Evolutionary conservation across 768 basidiomycete species (phyloP).

Genomic region (Psilocybe tampanensis): DNA sequence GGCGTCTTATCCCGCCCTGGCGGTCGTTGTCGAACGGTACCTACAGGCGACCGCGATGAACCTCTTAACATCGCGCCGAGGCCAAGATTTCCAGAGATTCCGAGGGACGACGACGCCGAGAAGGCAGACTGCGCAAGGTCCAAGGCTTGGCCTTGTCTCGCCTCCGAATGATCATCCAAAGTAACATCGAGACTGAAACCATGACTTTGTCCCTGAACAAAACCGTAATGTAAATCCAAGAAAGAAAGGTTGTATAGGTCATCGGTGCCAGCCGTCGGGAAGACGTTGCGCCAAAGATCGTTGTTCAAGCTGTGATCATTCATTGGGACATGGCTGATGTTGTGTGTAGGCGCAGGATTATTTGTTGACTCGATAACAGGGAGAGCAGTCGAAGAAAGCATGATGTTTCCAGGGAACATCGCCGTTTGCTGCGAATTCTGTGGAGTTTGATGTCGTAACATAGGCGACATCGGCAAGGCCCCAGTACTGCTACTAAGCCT

Average conservation of each 20-base stretch:
- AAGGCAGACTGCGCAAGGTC: conserved; percentile 36
- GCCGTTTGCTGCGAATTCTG: conserved; percentile 6
- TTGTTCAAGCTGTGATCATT: conserved; percentile 1
- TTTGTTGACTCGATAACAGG: not conserved
- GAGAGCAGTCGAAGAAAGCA: conserved; percentile 1
- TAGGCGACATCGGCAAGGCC: conserved; percentile 7
- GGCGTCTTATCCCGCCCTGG: not conserved
- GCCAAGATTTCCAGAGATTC: not conserved
- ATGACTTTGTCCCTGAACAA: conserved; percentile 8
- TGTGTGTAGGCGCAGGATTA: not conserved
- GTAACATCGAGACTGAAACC: conserved; percentile 12
- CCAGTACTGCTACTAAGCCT: conserved; percentile 6
- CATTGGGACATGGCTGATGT: not conserved
- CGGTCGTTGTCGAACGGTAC: conserved; percentile 11
- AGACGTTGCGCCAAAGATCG: conserved; percentile 10
- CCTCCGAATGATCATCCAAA: conserved; percentile 17
- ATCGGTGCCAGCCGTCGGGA: conserved; percentile 7
- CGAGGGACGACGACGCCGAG: conserved; percentile 8
- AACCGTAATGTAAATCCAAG: conserved; percentile 67
- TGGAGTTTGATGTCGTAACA: not conserved
- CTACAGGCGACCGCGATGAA: conserved; percentile 5
- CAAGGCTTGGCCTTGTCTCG: conserved; percentile 35
- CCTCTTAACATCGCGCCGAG: conserved; percentile 11
- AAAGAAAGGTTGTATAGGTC: conserved; percentile 57
- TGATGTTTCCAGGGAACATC: conserved; percentile 1